Base-by-base conservation (phyloP, 768 basidiomycete genomes). In the Cystobasidium ongulense region DNA sequence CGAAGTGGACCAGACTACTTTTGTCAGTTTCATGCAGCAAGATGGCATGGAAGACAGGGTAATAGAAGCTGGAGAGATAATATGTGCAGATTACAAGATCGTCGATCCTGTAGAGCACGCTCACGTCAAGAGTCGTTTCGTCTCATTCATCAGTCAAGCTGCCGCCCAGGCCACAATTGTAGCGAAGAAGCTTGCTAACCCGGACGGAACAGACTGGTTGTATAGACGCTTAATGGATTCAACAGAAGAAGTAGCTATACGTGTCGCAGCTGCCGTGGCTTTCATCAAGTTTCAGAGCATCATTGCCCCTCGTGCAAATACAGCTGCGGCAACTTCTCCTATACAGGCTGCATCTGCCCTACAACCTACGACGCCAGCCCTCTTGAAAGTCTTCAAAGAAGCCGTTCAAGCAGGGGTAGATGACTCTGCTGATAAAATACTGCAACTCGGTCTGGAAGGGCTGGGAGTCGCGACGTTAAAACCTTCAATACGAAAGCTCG, bases 381-480 rank as follows among this genome's bases (percentile, higher is more conserved):
- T 50, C 15, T n/a, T 50, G 46, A 4, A 50, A 50, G 46, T 50
- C 7, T 50, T 50, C 46, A 50, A 50, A 21, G 10, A 50, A n/a
- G 46, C 46, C 21, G 18, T 50, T 21, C 15, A 21, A 4, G 46
- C n/a, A 50, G 46, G n/a, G 21, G 46, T 17, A 50, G 46, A 50
- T n/a, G 57, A 27, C 29, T 4, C 3, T 33, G 57, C 2, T 11
- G 18, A 33, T 10, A 7, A 17, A 15, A 33, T 13, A 31, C 23
- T 15, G 33, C 57, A 59, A 29, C 52, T 59, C 8, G 54, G 25
- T 7, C n/a, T 71, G 21, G 68, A 71, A 43, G 68, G 52, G 1
- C 25, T 71, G 21, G 54, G 36, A 29, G 33, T 71, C 11, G 50
- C 54, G n/a, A 54, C 68, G 50, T 11, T 71, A 7, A 71, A 71